Evolutionary conservation across 306 rosid species (phyloP).

Genomic region (Casuarina glauca): DNA sequence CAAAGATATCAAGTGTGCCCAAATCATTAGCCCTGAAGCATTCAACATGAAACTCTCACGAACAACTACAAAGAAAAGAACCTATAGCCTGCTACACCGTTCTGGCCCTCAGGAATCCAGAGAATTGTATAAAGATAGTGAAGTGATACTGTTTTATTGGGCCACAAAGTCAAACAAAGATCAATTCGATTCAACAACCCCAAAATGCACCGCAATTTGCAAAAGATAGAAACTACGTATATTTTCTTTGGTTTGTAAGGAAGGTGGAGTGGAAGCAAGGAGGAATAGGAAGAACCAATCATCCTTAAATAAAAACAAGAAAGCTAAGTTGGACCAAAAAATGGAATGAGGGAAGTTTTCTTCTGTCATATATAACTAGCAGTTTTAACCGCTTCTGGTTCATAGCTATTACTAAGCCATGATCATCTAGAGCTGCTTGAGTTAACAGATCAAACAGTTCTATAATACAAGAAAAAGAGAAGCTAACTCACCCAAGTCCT

Average conservation of each 20-base stretch:
- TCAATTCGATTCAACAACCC: not conserved
- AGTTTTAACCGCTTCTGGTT: too few relatives aligned
- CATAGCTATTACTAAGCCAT: too few relatives aligned
- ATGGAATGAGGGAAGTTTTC: not conserved
- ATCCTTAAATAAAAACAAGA: not conserved
- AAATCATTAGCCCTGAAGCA: too few relatives aligned
- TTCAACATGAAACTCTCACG: too few relatives aligned
- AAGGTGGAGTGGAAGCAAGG: not conserved
- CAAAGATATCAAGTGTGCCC: too few relatives aligned
- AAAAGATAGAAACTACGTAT: not conserved
- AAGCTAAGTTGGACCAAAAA: not conserved
- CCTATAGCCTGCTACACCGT: too few relatives aligned
- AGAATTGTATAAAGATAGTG: too few relatives aligned
- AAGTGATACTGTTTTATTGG: too few relatives aligned
- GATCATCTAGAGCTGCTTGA: too few relatives aligned
- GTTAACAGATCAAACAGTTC: not conserved
- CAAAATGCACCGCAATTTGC: not conserved
- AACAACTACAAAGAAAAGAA: too few relatives aligned
- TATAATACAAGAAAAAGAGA: not conserved
- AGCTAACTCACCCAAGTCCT: slow-evolving; percentile 75
- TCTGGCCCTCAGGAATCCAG: too few relatives aligned
- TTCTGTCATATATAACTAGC: not conserved
- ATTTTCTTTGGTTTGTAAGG: not conserved
- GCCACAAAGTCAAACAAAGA: too few relatives aligned
- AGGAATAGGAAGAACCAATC: not conserved